These are phyloP conservation scores for Aspergillus alliaceus DNA, from an alignment of 2,329 filamentous ascomycete species.

Conservation along the genomic window DNA sequence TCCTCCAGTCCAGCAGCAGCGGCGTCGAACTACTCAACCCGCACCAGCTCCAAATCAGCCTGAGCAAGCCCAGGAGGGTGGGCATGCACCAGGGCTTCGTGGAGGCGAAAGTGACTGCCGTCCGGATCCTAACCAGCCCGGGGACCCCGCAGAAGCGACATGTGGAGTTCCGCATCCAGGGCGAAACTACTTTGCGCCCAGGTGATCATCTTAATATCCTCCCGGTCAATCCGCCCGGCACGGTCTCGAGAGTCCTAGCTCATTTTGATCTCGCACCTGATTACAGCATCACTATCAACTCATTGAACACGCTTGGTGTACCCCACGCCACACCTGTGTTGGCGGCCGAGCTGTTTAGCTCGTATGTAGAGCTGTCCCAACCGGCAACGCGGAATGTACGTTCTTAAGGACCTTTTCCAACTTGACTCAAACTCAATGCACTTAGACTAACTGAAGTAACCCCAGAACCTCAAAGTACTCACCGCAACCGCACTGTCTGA, in stretches of 20 bases:
- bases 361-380: slow-evolving; percentile 72
- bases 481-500: too few relatives aligned
- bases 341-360: slow-evolving; percentile 63
- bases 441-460: too few relatives aligned
- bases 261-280: slow-evolving; percentile 69
- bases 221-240: slow-evolving; percentile 66
- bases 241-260: slow-evolving; percentile 62
- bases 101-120: too few relatives aligned
- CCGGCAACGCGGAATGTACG: slow-evolving; percentile 58
- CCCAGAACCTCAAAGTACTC: background rate
- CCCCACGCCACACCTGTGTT: slow-evolving; percentile 59
- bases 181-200: slow-evolving; percentile 63
- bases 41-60: too few relatives aligned
- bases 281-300: slow-evolving; percentile 58
- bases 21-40: too few relatives aligned
- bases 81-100: too few relatives aligned
- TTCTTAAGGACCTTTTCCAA: too few relatives aligned
- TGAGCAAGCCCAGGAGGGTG: too few relatives aligned
- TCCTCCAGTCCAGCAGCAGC: too few relatives aligned
- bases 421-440: too few relatives aligned
- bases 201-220: slow-evolving; percentile 79
- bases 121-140: slow-evolving; percentile 21
- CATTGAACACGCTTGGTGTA: slow-evolving; percentile 33
- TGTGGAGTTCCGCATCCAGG: slow-evolving; percentile 67
- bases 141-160: slow-evolving; percentile 60